These are phyloP conservation scores for Malassezia cuniculi DNA, from an alignment of 1,284 basidiomycete genomes.

Conservation along the genomic window DNA sequence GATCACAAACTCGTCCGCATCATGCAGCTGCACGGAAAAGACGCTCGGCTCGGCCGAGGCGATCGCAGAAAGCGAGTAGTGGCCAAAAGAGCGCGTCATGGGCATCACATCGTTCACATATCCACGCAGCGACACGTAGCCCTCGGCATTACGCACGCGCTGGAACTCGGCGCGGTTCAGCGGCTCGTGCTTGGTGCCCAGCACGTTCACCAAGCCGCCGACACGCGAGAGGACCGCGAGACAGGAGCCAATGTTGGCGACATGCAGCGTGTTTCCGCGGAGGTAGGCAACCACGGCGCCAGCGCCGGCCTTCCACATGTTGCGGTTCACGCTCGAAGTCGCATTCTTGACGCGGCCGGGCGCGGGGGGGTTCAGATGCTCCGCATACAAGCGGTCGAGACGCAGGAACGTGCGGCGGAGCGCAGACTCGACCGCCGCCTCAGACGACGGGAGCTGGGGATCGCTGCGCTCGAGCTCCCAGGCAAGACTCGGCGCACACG, in stretches of 20 bases:
- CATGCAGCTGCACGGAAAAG: slow-evolving; percentile 57
- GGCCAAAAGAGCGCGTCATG: slow-evolving; percentile 83
- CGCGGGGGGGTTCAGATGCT: slow-evolving; percentile 29
- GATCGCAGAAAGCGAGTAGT: slow-evolving; percentile 77
- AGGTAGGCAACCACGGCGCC: slow-evolving; percentile 80
- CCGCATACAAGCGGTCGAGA: slow-evolving; percentile 37
- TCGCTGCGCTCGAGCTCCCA: slow-evolving; percentile 28
- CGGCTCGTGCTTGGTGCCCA: slow-evolving; percentile 78
- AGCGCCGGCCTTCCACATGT: slow-evolving; percentile 48
- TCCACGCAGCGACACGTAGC: slow-evolving; percentile 89
- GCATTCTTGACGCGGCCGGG: slow-evolving; percentile 22
- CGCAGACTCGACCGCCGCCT: slow-evolving; percentile 23
- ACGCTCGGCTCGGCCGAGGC: slow-evolving; percentile 81
- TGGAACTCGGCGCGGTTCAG: slow-evolving; percentile 72
- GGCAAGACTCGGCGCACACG: slow-evolving; percentile 25
- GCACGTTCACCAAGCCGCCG: slow-evolving; percentile 61
- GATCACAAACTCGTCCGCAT: slow-evolving; percentile 91
- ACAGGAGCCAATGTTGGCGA: slow-evolving; percentile 80
- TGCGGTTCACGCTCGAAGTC: slow-evolving; percentile 12
- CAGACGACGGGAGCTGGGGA: slow-evolving; percentile 4
- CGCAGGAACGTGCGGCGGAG: slow-evolving; percentile 38
- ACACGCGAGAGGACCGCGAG: slow-evolving; percentile 72
- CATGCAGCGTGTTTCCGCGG: slow-evolving; percentile 64
- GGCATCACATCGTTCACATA: slow-evolving; percentile 84
- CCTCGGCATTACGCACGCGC: slow-evolving; percentile 79